Percentiles rank a stretch among this genome's conserved stretches.
Conservation (phyloP, 495 filamentous ascomycete genomes). For the Pseudomonodictys pantanalensis region DNA sequence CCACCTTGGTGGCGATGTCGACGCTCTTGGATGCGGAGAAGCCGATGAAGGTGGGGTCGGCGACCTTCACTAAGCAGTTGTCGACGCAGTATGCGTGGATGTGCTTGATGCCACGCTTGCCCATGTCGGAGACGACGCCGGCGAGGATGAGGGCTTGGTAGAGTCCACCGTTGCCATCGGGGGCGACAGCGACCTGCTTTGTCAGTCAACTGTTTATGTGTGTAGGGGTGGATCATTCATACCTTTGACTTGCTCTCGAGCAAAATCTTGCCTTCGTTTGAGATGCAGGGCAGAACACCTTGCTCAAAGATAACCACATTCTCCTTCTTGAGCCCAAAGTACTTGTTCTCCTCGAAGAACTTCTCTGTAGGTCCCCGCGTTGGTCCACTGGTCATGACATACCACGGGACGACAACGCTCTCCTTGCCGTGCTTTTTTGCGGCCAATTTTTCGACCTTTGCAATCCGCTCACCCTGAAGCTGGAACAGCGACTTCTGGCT, state of each 20-base stretch:
- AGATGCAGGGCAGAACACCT: constrained; percentile 93
- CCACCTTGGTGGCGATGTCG: constrained; percentile 97
- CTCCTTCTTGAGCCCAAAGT: constrained; percentile 81
- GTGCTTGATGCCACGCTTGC: constrained; percentile 83
- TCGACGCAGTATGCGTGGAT: constrained; percentile 98
- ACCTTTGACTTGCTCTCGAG: constrained; percentile 86
- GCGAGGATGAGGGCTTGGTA: constrained; percentile 86
- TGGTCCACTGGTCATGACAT: constrained; percentile 99
- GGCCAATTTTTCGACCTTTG: constrained; percentile 81
- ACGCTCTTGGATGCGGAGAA: constrained; percentile 86
- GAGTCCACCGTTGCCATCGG: constrained; percentile 97
- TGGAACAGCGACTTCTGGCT: constrained; percentile 95
- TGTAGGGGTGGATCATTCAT: constrained; percentile 13
- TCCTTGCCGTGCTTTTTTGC: constrained; percentile 62
- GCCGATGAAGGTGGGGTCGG: constrained; percentile 92
- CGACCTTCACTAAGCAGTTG: constrained; percentile 97
- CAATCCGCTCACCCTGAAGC: constrained; percentile 91
- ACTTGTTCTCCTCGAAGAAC: constrained; percentile 85
- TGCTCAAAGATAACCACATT: constrained; percentile 96
- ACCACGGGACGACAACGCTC: constrained; percentile 83
- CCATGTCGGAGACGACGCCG: constrained; percentile 84
- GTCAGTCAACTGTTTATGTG: neutral
- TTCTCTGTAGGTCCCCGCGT: constrained; percentile 86
- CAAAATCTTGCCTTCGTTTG: constrained; percentile 95
- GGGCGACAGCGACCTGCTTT: constrained; percentile 77